Conservation (phyloP, 2,329 filamentous ascomycete species). For the Zymoseptoria passerinii region DNA sequence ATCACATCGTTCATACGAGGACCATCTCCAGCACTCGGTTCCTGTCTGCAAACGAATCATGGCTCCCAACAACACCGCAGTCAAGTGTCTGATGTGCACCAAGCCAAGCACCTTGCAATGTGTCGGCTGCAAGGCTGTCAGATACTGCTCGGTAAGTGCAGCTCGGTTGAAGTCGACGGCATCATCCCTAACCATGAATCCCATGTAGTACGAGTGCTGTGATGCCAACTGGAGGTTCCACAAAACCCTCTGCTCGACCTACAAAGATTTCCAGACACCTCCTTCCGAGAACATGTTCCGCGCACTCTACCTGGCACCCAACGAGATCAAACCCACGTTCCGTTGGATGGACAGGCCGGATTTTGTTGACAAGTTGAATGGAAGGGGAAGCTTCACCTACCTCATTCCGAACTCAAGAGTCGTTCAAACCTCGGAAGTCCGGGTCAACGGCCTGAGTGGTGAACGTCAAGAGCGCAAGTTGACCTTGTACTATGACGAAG, state of each 20-base stretch:
- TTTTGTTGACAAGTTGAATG: neutral
- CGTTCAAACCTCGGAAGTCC: too few species aligned
- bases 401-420: too few species aligned
- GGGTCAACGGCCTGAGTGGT: too few species aligned
- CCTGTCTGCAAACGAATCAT: neutral
- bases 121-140: neutral
- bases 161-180: too few species aligned
- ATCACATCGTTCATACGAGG: neutral
- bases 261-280: neutral
- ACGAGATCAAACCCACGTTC: constrained; percentile 2
- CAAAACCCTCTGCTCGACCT: constrained; percentile 3
- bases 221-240: constrained; percentile 3
- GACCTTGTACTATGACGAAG: neutral
- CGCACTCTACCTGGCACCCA: neutral
- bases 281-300: neutral
- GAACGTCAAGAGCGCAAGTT: neutral
- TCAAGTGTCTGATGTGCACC: neutral
- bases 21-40: neutral
- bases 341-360: neutral
- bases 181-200: too few species aligned
- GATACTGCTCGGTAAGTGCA: neutral
- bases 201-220: neutral
- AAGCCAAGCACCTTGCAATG: neutral
- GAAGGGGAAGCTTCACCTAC: too few species aligned
- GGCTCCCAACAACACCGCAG: neutral